These are phyloP conservation scores for Hyparrhenia diplandra DNA, from an alignment of 176 grass and related monocot genomes.

Conservation along the genomic window DNA sequence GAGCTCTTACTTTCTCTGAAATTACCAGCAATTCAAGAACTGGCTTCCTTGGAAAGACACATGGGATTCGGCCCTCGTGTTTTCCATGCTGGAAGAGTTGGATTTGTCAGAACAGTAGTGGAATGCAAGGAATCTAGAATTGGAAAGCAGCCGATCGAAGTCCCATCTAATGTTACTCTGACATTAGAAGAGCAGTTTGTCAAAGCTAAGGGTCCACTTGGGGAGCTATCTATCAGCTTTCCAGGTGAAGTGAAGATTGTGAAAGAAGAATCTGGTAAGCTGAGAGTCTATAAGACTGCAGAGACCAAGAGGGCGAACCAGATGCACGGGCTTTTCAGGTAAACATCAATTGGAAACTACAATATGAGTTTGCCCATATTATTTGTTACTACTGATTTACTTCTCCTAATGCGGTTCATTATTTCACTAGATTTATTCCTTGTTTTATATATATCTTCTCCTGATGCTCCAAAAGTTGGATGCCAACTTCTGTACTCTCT, in stretches of 20 bases:
- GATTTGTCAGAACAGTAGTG: conserved; percentile 56
- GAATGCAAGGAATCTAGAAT: conserved; percentile 98
- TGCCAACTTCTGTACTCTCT: neutral
- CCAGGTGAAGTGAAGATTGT: conserved; percentile 75
- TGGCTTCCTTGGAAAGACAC: conserved; percentile 50
- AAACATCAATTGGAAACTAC: neutral
- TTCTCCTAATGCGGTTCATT: neutral
- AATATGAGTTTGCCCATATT: neutral
- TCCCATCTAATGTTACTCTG: conserved; percentile 83
- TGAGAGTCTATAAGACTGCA: conserved; percentile 62
- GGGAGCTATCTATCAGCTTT: conserved; percentile 70
- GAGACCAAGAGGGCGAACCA: conserved; percentile 86
- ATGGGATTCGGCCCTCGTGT: conserved; percentile 29
- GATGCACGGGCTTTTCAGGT: conserved; percentile 99
- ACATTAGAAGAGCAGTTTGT: conserved; percentile 66
- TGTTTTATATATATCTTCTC: neutral
- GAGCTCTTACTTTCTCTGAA: conserved; percentile 13
- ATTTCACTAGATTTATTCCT: neutral
- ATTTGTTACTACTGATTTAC: neutral
- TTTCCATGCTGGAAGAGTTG: conserved; percentile 40
- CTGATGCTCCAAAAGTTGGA: neutral
- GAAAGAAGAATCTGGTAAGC: conserved; percentile 64
- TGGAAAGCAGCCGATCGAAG: conserved; percentile 76
- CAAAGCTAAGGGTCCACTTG: conserved; percentile 88
- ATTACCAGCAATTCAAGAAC: conserved; percentile 64